phyloP scores from a whole-genome alignment of 352 stramenopile genomes.

The Lagenidium sp. region DNA sequence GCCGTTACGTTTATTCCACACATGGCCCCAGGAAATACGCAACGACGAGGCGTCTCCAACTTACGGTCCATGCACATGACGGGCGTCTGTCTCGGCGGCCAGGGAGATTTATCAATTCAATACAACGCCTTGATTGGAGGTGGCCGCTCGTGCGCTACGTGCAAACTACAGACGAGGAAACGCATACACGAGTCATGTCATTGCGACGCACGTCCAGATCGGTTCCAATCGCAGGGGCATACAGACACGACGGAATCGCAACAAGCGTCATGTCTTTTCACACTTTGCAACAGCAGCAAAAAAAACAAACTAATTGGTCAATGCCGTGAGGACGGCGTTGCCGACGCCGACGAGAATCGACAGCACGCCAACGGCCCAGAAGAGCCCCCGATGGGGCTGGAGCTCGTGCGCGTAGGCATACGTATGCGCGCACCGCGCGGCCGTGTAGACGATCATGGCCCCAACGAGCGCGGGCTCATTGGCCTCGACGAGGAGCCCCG shows the following conservation, averaged over 20 bases:
- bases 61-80: background rate
- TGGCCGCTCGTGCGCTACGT: too few relatives aligned
- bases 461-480: constrained; percentile 13
- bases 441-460: constrained; percentile 20
- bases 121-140: too few relatives aligned
- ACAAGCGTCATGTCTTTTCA: too few relatives aligned
- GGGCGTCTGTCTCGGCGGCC: too few relatives aligned
- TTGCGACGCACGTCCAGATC: too few relatives aligned
- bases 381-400: constrained; percentile 12
- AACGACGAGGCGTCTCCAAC: background rate
- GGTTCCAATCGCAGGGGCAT: too few relatives aligned
- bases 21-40: background rate
- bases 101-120: too few relatives aligned
- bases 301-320: constrained; percentile 1
- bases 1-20: too few relatives aligned
- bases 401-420: constrained; percentile 24
- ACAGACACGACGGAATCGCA: too few relatives aligned
- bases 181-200: too few relatives aligned
- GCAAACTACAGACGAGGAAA: too few relatives aligned
- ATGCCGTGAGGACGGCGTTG: constrained; percentile 10
- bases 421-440: constrained; percentile 21
- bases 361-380: constrained; percentile 10
- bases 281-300: background rate
- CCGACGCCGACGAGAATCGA: constrained; percentile 14
- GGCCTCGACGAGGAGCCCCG: constrained; percentile 8